Percentiles rank a stretch among this genome's conserved stretches.
Evolutionary conservation across 2,329 filamentous ascomycete species (phyloP).

Genomic region (Xylariaceae sp.): DNA sequence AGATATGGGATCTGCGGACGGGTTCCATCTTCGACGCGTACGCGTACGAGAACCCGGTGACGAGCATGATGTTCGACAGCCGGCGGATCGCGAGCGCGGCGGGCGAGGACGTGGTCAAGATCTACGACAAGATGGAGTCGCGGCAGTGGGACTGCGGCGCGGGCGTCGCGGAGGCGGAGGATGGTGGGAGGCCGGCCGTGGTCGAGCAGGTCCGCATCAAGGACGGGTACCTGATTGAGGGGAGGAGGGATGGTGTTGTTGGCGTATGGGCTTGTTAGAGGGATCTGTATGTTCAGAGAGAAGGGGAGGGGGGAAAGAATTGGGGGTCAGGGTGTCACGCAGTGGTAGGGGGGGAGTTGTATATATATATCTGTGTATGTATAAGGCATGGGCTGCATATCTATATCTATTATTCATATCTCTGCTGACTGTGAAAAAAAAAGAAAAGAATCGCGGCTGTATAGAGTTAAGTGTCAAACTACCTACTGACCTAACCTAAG

Average conservation of each 20-base stretch:
- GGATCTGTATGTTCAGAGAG: too few species aligned
- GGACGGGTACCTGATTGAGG: conserved; percentile 91
- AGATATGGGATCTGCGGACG: conserved; percentile 98
- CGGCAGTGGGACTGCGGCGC: conserved; percentile 95
- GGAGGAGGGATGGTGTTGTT: conserved; percentile 78
- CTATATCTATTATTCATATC: too few species aligned
- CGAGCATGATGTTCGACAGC: conserved; percentile 94
- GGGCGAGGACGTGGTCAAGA: conserved; percentile 89
- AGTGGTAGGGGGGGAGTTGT: too few species aligned
- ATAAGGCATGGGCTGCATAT: too few species aligned
- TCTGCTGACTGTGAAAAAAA: too few species aligned
- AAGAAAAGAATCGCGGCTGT: too few species aligned
- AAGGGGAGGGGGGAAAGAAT: too few species aligned
- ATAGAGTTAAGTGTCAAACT: too few species aligned
- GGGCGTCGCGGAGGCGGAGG: conserved; percentile 64
- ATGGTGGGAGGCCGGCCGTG: conserved; percentile 57
- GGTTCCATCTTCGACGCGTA: conserved; percentile 94
- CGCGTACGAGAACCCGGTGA: conserved; percentile 87
- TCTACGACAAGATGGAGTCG: conserved; percentile 96
- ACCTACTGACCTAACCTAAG: too few species aligned
- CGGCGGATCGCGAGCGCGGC: conserved; percentile 86
- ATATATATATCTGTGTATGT: too few species aligned
- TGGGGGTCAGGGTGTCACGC: too few species aligned
- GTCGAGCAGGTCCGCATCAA: conserved; percentile 86
- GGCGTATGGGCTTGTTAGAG: conserved; percentile 70